Conservation (phyloP, 192 early-diverging fungal genomes). For the Spizellomyces punctatus region DNA sequence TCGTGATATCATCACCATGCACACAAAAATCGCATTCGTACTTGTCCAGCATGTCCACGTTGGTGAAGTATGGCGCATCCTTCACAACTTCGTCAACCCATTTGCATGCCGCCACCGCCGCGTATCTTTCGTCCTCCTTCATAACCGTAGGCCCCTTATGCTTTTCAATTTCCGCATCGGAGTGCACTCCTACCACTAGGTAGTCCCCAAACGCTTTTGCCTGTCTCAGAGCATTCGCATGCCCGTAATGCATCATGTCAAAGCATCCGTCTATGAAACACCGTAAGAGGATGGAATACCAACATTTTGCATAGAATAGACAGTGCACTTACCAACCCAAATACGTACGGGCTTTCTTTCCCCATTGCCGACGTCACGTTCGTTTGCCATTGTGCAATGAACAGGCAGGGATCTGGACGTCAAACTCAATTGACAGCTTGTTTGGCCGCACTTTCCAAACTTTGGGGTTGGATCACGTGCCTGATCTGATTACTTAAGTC, state of each 20-base stretch:
- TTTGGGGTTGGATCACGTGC: too few relatives aligned
- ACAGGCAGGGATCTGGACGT: too few relatives aligned
- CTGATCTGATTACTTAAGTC: too few relatives aligned
- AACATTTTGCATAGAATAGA: background rate
- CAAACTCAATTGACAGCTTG: too few relatives aligned
- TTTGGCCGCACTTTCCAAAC: too few relatives aligned
- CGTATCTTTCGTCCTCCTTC: slow-evolving; percentile 94
- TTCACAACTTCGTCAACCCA: slow-evolving; percentile 92
- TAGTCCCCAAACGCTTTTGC: slow-evolving; percentile 94
- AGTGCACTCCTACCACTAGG: slow-evolving; percentile 95
- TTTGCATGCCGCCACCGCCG: slow-evolving; percentile 94
- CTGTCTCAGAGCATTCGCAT: slow-evolving; percentile 95
- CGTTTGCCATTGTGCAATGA: slow-evolving; percentile 5
- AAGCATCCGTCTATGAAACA: slow-evolving; percentile 85
- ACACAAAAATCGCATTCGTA: slow-evolving; percentile 94
- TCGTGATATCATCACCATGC: slow-evolving; percentile 98
- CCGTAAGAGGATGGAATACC: slow-evolving; percentile 10
- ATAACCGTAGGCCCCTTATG: slow-evolving; percentile 98
- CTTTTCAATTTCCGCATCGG: slow-evolving; percentile 85
- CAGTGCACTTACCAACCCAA: slow-evolving; percentile 28
- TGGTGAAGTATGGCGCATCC: slow-evolving; percentile 92
- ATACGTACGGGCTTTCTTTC: slow-evolving; percentile 29
- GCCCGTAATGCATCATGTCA: slow-evolving; percentile 91
- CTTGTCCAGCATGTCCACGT: slow-evolving; percentile 79
- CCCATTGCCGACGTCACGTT: background rate